Evolutionary conservation across 2,329 filamentous ascomycete genomes (phyloP).

Genomic region (Claviceps arundinis): DNA sequence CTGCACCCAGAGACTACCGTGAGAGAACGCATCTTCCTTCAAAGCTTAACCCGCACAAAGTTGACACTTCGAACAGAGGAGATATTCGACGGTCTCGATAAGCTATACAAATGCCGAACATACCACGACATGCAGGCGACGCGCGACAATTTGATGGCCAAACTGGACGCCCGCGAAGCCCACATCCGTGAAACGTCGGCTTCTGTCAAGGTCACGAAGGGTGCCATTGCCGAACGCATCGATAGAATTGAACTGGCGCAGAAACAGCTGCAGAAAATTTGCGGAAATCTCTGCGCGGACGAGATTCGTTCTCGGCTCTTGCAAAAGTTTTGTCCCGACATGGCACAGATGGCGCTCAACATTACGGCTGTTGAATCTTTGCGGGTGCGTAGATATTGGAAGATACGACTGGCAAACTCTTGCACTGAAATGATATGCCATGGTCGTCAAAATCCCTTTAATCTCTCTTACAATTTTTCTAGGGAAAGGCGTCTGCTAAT

Average conservation of each 20-base stretch:
- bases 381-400: background rate
- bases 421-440: too few relatives aligned
- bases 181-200: background rate
- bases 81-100: background rate
- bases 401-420: too few relatives aligned
- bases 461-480: too few relatives aligned
- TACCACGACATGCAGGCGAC: too few relatives aligned
- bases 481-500: background rate
- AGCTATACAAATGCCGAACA: background rate
- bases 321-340: background rate
- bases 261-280: background rate
- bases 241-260: background rate
- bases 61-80: background rate
- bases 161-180: background rate
- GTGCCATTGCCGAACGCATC: background rate
- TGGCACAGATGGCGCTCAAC: background rate
- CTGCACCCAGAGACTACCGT: background rate
- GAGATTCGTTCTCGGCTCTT: background rate
- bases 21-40: background rate
- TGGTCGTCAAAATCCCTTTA: too few relatives aligned
- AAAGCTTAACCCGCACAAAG: too few relatives aligned
- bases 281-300: background rate
- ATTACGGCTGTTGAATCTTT: background rate
- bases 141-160: background rate
- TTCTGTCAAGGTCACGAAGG: background rate